Percentiles rank a stretch among this genome's conserved stretches.
Conservation (phyloP, 176 grass and related monocot genomes). For the Stipa capillata region DNA sequence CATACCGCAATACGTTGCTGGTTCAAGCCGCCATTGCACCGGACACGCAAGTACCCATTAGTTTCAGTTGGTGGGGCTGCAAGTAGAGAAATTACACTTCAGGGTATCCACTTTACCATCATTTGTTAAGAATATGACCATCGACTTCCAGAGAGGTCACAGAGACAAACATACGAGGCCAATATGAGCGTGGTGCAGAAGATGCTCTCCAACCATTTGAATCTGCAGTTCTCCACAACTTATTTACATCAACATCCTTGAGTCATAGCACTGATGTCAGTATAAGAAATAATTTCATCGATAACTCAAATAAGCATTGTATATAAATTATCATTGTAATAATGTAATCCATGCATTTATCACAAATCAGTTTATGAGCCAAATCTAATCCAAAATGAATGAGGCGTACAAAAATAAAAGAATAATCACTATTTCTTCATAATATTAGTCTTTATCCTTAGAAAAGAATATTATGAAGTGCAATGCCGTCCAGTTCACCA, state of each 20-base stretch:
- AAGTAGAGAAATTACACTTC: slow-evolving; percentile 24
- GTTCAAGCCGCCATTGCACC: slow-evolving; percentile 95
- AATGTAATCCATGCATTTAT: neutral
- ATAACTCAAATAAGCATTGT: neutral
- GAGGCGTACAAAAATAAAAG: neutral
- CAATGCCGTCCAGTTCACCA: neutral
- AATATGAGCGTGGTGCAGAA: slow-evolving; percentile 74
- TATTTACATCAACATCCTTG: slow-evolving; percentile 74
- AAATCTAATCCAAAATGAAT: neutral
- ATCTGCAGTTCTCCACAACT: slow-evolving; percentile 64
- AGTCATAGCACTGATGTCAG: slow-evolving; percentile 10
- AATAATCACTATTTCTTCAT: neutral
- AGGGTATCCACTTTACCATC: slow-evolving; percentile 9
- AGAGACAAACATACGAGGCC: slow-evolving; percentile 54
- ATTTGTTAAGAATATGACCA: neutral
- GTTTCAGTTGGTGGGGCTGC: slow-evolving; percentile 71
- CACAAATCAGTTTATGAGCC: neutral
- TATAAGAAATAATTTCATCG: neutral
- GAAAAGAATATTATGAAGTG: neutral
- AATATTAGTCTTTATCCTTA: neutral
- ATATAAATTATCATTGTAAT: neutral
- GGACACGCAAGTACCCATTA: slow-evolving; percentile 79
- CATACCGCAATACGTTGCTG: slow-evolving; percentile 89
- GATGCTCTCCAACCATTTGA: slow-evolving; percentile 85
- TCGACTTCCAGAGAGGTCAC: neutral